These are phyloP conservation scores for Malus domestica DNA, from an alignment of 306 rosid species.

Conservation along the genomic window ASM211411v1 NC_041801.1:21114501-21115000, in stretches of 20 bases:
- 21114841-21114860: slow-evolving; percentile 12
- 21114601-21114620: slow-evolving; percentile 18
- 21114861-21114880: slow-evolving; percentile 9
- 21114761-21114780: slow-evolving; percentile 19
- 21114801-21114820: slow-evolving; percentile 20
- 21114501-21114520: slow-evolving; percentile 66
- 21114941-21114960: neutral
- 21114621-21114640: slow-evolving; percentile 13
- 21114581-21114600: slow-evolving; percentile 21
- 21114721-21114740: slow-evolving; percentile 18
- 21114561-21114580: slow-evolving; percentile 33
- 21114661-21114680: slow-evolving; percentile 21
- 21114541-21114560: slow-evolving; percentile 70
- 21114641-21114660: slow-evolving; percentile 21
- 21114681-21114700: slow-evolving; percentile 18
- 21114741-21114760: slow-evolving; percentile 8
- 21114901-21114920: slow-evolving; percentile 16
- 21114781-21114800: slow-evolving; percentile 23
- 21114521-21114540: slow-evolving; percentile 71
- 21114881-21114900: slow-evolving; percentile 24
- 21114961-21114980: slow-evolving; percentile 26
- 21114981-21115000: slow-evolving; percentile 12
- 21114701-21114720: slow-evolving; percentile 9
- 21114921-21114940: slow-evolving; percentile 24
- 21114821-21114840: slow-evolving; percentile 18